Conservation (phyloP, 2,329 filamentous ascomycete genomes). For the Emericellopsis atlantica region DNA sequence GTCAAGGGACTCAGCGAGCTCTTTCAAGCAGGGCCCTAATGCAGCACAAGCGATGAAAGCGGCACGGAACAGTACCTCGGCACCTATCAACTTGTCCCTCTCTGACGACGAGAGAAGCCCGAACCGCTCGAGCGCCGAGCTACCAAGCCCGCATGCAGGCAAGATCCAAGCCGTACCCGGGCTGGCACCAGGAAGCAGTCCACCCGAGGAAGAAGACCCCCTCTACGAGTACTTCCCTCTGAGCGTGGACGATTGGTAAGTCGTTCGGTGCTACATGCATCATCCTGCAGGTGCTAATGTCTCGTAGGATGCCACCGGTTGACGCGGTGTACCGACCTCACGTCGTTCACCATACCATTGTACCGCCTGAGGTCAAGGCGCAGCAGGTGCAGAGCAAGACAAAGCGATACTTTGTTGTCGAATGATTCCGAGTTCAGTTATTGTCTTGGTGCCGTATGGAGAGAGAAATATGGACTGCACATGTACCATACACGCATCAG, state of each 20-base stretch:
- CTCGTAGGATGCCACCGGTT: slow-evolving; percentile 62
- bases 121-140: slow-evolving; percentile 34
- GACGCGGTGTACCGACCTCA: slow-evolving; percentile 86
- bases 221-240: slow-evolving; percentile 93
- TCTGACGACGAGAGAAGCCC: slow-evolving; percentile 49
- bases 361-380: slow-evolving; percentile 58
- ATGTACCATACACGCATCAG: too few species aligned
- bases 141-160: slow-evolving; percentile 36
- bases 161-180: slow-evolving; percentile 18
- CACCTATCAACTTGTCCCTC: slow-evolving; percentile 39
- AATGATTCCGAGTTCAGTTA: slow-evolving; percentile 20
- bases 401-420: slow-evolving; percentile 62
- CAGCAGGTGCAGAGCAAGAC: slow-evolving; percentile 52
- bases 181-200: slow-evolving; percentile 38
- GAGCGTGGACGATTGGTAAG: slow-evolving; percentile 72
- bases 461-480: neutral
- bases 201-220: slow-evolving; percentile 66
- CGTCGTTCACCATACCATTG: slow-evolving; percentile 78
- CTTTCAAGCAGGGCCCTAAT: neutral
- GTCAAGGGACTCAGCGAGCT: slow-evolving; percentile 1
- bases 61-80: slow-evolving; percentile 12
- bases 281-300: neutral
- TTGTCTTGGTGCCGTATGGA: neutral
- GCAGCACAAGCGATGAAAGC: slow-evolving; percentile 10
- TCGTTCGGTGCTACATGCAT: neutral